Evolutionary conservation across 257 asterid species (phyloP), one percentile per base, ranked within the genome.

Genomic region (Solanum chmielewskii): DNA sequence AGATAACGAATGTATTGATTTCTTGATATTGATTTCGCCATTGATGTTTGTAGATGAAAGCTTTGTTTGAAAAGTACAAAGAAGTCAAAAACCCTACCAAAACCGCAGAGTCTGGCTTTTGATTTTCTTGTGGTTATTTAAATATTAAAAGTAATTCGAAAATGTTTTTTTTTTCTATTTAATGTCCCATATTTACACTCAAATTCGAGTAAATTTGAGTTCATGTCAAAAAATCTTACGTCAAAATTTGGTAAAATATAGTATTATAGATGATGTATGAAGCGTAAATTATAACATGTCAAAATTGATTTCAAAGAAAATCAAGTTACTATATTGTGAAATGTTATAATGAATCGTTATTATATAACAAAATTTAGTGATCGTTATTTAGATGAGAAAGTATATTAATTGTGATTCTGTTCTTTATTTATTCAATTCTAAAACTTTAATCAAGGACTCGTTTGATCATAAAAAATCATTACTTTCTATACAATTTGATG

Each of bases 11-110:
- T 52, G 11, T 35, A 83, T 15, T 39, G 82, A 47, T 49, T 86
- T 73, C 84, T 86, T 23, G 88, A 33, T 62, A 86, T 73, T 86
- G 74, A 56, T 70, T 76, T 71, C 20, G 42, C 87, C 86, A 83
- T 83, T 60, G 23, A 35, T 13, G 33, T 31, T 82, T 82, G 21
- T 41, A 44, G 20, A 18, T 6, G 83, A 75, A 42, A 77, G 84
- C 49, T 33, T 41, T 27, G 35, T 0, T 15, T 39, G 20, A 76
- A 77, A 4, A 3, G 0, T 44, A 39, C 6, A 47, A 47, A 47
- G 42, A 45, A 18, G 4, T 49, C 44, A 41, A 80, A 80, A 80
- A 29, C 85, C 85, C 85, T 80, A 80, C 69, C 5, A 80, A 80
- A 80, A 80, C 85, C 68, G 13, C 85, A 16, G 10, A 80, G 49